Base-by-base conservation (phyloP, 257 asterid genomes). In the Linderniella brevidens region DNA sequence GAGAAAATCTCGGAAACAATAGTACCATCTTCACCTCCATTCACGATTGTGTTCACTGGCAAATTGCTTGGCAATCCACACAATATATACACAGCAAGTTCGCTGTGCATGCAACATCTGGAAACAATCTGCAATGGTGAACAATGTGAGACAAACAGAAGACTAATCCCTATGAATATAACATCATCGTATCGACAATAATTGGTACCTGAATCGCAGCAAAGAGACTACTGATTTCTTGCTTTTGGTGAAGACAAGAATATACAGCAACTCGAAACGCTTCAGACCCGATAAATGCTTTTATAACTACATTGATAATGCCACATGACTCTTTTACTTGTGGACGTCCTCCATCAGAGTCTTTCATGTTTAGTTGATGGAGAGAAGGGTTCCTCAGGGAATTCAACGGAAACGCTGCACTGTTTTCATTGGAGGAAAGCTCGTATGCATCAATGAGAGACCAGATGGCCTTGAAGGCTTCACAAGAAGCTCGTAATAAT, bases 11-110 rank as follows among this genome's bases (percentile, higher is more conserved):
- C 94, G 5, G 99, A 85, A 60, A 82, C 61, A 53, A 90, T 77
- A 50, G 96, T 85, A 53, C 93, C 96, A 36, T 90, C 99, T 52
- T 92, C 99, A 64, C 94, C 94, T 15, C 94, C 99, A 62, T 88
- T 85, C 52, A 90, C 94, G 54, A 85, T 77, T 12, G 96, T 81
- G 37, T 80, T 66, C 50, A 61, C 78, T 10, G 99, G 96, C 54
- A 85, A 73, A 66, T 92, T 85, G 70, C 77, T 79, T 35, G 96
- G 94, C 46, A 90, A 63, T 41, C 99, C 93, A 61, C 99, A 90
- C 13, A 90, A 78, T 52, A 90, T 68, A 68, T 64, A 74, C 20
- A 75, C 70, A 50, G 75, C 67, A 48, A 67, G 65, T 53, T 80
- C 84, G 58, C 70, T 71, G 45, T 68, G 85, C 71, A 73, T 48